phyloP scores from a whole-genome alignment of 345 rosid genomes.

The Lumnitzera littorea region DNA sequence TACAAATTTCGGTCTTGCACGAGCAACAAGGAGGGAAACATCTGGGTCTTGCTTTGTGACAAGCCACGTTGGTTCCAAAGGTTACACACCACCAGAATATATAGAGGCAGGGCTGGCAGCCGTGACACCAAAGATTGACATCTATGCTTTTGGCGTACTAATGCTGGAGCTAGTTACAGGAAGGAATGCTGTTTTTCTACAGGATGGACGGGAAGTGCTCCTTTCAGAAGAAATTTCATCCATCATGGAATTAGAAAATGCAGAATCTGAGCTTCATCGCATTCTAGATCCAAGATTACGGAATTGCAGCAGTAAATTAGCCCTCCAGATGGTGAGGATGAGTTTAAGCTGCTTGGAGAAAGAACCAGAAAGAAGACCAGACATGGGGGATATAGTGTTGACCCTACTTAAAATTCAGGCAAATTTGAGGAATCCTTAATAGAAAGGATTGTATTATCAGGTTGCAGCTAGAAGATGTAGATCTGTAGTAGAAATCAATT shows the following conservation, averaged over 20 bases:
- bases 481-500: neutral
- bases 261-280: conserved; percentile 18
- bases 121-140: conserved; percentile 31
- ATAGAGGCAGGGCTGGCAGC: conserved; percentile 12
- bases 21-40: conserved; percentile 6
- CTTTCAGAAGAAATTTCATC: conserved; percentile 18
- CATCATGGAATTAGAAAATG: conserved; percentile 9
- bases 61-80: conserved; percentile 18
- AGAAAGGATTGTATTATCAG: too few relatives aligned
- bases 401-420: conserved; percentile 28
- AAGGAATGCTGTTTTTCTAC: conserved; percentile 24
- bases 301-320: conserved; percentile 2
- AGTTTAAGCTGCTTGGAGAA: conserved; percentile 26
- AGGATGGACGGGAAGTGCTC: conserved; percentile 20
- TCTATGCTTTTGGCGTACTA: conserved; percentile 37
- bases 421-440: conserved; percentile 4
- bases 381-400: conserved; percentile 31
- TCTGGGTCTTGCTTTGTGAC: conserved; percentile 7
- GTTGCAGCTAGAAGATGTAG: neutral
- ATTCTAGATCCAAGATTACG: conserved; percentile 22
- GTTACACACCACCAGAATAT: conserved; percentile 35
- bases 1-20: conserved; percentile 35
- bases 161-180: conserved; percentile 37
- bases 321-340: conserved; percentile 16
- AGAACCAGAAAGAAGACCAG: conserved; percentile 28